phyloP scores from a whole-genome alignment of 2,329 filamentous ascomycete species.

The Paraconiothyrium brasiliense region DNA sequence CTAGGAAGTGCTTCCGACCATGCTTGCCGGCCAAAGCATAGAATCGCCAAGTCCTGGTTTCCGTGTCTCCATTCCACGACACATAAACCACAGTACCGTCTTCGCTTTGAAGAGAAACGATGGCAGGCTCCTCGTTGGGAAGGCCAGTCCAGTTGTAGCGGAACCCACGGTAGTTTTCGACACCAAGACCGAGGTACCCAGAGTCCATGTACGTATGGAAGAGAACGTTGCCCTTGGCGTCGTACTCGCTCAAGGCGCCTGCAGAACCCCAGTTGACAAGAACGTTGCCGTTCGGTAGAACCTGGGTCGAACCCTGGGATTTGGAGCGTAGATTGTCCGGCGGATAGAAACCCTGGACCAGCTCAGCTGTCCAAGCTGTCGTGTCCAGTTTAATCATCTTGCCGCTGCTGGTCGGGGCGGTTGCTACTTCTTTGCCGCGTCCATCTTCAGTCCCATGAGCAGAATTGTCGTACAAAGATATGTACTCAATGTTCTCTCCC shows the following conservation, averaged over 20 bases:
- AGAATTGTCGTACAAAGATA: conserved; percentile 52
- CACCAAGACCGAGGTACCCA: conserved; percentile 36
- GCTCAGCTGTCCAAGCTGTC: conserved; percentile 26
- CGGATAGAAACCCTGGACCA: conserved; percentile 30
- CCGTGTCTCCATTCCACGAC: conserved; percentile 41
- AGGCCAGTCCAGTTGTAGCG: conserved; percentile 41
- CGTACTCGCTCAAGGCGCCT: conserved; percentile 60
- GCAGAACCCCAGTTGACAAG: conserved; percentile 61
- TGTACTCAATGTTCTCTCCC: conserved; percentile 25
- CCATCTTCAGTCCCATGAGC: conserved; percentile 51
- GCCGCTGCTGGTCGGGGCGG: conserved; percentile 32
- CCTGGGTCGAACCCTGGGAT: conserved; percentile 56
- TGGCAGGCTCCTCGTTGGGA: conserved; percentile 32
- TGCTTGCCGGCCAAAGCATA: conserved; percentile 37
- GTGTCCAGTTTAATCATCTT: conserved; percentile 30
- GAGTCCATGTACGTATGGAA: conserved; percentile 50
- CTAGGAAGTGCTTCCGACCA: conserved; percentile 20
- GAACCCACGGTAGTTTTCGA: conserved; percentile 53
- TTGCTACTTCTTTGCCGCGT: conserved; percentile 54
- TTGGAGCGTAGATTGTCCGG: conserved; percentile 46
- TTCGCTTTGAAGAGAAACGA: conserved; percentile 30
- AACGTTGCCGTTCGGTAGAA: conserved; percentile 55
- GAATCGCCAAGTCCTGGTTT: conserved; percentile 41
- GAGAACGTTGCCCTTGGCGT: conserved; percentile 50
- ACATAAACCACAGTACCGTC: conserved; percentile 34